phyloP scores from a whole-genome alignment of 2,329 filamentous ascomycete species.

The Fusarium nematophilum region DNA sequence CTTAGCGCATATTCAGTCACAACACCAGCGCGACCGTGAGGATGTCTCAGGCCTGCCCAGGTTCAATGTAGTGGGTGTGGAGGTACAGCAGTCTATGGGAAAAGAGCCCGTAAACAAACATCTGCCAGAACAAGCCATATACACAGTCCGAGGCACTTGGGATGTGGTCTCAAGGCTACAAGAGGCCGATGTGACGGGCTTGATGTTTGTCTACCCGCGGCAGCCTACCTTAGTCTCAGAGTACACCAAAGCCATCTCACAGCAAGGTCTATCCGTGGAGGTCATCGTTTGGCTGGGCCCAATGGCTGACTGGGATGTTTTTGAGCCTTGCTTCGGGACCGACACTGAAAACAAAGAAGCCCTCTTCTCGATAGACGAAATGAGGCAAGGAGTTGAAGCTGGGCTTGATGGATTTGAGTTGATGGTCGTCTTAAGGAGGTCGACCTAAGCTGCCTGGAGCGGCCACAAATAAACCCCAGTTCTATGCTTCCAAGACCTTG shows the following conservation, averaged over 20 bases:
- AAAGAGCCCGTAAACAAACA: conserved; percentile 39
- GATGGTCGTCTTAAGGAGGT: conserved; percentile 30
- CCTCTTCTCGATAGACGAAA: conserved; percentile 19
- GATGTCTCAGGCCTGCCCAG: not conserved
- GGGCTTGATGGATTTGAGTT: conserved; percentile 39
- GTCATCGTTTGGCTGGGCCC: conserved; percentile 43
- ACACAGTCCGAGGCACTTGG: conserved; percentile 49
- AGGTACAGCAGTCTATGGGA: conserved; percentile 36
- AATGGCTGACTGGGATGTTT: conserved; percentile 41
- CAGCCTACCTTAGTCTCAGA: conserved; percentile 42
- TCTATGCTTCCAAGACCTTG: not conserved
- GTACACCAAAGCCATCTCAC: conserved; percentile 37
- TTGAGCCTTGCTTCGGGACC: conserved; percentile 32
- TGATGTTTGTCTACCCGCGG: conserved; percentile 52
- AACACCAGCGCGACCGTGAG: not conserved
- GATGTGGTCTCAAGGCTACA: conserved; percentile 41
- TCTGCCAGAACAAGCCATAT: conserved; percentile 41
- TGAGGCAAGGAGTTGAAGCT: conserved; percentile 21
- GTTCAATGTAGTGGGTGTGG: conserved; percentile 42
- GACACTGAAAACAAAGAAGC: not conserved
- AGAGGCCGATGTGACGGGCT: conserved; percentile 32
- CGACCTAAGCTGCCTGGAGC: not conserved
- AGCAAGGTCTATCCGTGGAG: conserved; percentile 10
- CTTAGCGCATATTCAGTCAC: conserved; percentile 18
- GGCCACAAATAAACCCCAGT: not conserved